A percentile compares a stretch with the other conserved stretches of the same genome.
phyloP scores from a whole-genome alignment of 345 rosid species.

The Eucalyptus leucophloia region DNA sequence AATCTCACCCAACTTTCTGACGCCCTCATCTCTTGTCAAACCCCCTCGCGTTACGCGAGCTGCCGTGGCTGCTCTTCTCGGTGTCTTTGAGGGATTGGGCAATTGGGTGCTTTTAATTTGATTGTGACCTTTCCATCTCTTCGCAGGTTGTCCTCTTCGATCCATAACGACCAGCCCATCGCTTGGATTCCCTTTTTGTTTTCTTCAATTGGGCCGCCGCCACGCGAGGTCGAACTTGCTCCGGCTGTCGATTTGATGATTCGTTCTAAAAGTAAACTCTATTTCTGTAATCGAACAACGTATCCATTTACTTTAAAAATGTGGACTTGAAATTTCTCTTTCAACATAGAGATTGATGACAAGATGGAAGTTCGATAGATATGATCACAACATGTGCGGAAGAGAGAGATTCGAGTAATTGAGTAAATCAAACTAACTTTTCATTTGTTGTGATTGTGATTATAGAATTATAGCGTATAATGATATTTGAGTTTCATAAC shows the following conservation, averaged over 20 bases:
- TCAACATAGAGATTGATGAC: neutral
- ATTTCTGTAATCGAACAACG: neutral
- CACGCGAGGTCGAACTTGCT: neutral
- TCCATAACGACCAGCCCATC: neutral
- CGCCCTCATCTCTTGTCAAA: conserved; percentile 3
- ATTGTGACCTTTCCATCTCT: neutral
- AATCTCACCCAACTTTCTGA: conserved; percentile 1
- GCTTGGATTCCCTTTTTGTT: neutral
- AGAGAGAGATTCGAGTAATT: neutral
- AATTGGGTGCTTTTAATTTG: neutral
- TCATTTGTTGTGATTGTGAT: neutral
- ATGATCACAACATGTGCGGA: neutral
- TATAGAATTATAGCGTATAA: neutral
- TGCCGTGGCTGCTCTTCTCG: neutral
- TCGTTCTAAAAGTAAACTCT: neutral
- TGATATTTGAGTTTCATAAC: neutral
- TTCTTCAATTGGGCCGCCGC: neutral
- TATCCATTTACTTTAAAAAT: neutral
- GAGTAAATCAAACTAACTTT: neutral
- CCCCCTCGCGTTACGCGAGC: neutral
- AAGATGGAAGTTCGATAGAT: neutral
- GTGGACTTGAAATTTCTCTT: neutral
- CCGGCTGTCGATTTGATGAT: neutral
- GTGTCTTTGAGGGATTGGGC: neutral
- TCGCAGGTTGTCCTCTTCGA: neutral